Percentiles rank a stretch among this genome's conserved stretches.
phyloP scores from a whole-genome alignment of 805 yeast species.

The Metschnikowia bowlesiae region DNA sequence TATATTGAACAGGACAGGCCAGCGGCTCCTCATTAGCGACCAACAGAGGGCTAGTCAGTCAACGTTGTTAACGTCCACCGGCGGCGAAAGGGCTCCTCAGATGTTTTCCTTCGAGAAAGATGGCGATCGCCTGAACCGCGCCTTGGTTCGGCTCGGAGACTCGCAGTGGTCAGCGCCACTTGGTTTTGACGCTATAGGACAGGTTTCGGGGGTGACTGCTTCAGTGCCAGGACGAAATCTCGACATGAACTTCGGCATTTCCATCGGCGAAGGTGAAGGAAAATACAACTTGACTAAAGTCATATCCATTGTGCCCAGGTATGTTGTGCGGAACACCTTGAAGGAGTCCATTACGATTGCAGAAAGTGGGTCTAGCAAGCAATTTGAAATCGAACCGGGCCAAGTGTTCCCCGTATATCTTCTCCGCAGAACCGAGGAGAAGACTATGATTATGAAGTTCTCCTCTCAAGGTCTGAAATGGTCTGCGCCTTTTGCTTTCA shows the following conservation, averaged over 20 bases:
- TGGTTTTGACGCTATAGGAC: conserved; percentile 89
- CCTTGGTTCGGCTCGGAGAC: conserved; percentile 59
- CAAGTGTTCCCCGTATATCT: conserved; percentile 58
- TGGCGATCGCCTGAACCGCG: conserved; percentile 59
- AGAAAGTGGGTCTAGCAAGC: conserved; percentile 62
- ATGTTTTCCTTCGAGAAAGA: conserved; percentile 80
- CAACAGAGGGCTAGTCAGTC: conserved; percentile 38
- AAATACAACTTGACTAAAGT: conserved; percentile 73
- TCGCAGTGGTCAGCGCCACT: conserved; percentile 69
- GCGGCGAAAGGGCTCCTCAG: conserved; percentile 43
- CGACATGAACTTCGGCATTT: conserved; percentile 74
- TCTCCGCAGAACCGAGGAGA: conserved; percentile 51
- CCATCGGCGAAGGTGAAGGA: conserved; percentile 80
- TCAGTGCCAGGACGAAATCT: conserved; percentile 45
- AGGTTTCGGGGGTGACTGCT: conserved; percentile 51
- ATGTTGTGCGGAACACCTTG: conserved; percentile 61
- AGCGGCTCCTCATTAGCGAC: conserved; percentile 53
- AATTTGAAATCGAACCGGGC: conserved; percentile 43
- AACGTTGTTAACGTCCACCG: conserved; percentile 5
- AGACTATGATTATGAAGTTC: conserved; percentile 59
- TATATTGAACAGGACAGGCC: conserved; percentile 74
- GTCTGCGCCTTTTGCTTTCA: conserved; percentile 85
- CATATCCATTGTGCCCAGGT: conserved; percentile 79
- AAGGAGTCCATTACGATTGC: conserved; percentile 53
- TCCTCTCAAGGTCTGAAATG: conserved; percentile 56